phyloP scores from a whole-genome alignment of 768 basidiomycete species.

The Kwoniella mangroviensis region DNA sequence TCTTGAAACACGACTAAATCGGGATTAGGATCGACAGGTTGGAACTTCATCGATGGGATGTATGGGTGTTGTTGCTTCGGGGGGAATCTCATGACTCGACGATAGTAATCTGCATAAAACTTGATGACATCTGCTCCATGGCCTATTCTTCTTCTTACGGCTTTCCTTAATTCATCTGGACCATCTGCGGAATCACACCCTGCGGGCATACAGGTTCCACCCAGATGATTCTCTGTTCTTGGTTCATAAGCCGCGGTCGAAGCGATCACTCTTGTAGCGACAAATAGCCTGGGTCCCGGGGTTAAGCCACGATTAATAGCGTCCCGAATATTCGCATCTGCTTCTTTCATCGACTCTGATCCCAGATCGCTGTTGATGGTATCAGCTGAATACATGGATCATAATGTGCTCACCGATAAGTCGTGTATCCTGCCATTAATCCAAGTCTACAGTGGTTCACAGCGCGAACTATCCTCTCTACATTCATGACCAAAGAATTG shows the following conservation, averaged over 20 bases:
- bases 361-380: conserved; percentile 25
- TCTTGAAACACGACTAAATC: conserved; percentile 20
- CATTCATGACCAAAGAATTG: background rate
- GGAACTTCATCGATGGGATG: conserved; percentile 15
- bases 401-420: conserved; percentile 25
- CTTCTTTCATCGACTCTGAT: conserved; percentile 29
- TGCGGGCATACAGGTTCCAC: conserved; percentile 25
- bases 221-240: conserved; percentile 25
- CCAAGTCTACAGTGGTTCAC: conserved; percentile 31
- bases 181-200: conserved; percentile 32
- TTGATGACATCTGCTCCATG: conserved; percentile 42
- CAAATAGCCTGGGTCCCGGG: conserved; percentile 36
- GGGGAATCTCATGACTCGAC: conserved; percentile 29
- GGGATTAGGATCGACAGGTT: conserved; percentile 19
- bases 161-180: conserved; percentile 24
- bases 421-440: conserved; percentile 36
- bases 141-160: conserved; percentile 31
- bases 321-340: conserved; percentile 30
- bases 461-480: conserved; percentile 31
- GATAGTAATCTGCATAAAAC: conserved; percentile 37
- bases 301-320: conserved; percentile 35
- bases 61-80: conserved; percentile 16
- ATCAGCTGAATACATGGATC: background rate
- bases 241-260: conserved; percentile 27
- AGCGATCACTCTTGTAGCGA: conserved; percentile 33